These are phyloP conservation scores for Globisporangium emineosum DNA, from an alignment of 352 stramenopile genomes.

Conservation along the genomic window DNA sequence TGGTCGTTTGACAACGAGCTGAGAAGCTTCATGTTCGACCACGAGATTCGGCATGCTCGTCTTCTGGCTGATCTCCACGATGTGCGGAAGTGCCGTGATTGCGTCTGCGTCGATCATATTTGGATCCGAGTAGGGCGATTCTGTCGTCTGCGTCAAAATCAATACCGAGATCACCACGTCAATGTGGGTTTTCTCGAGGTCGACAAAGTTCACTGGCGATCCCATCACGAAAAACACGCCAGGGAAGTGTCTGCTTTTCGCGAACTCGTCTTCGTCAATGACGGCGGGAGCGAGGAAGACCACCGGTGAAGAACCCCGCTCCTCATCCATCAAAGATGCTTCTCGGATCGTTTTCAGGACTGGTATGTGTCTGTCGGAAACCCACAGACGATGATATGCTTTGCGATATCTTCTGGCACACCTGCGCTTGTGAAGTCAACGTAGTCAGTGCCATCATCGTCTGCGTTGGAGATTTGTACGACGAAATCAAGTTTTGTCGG, in stretches of 20 bases:
- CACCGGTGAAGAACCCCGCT: slow-evolving; percentile 36
- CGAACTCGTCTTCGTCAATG: slow-evolving; percentile 59
- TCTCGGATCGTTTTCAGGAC: slow-evolving; percentile 70
- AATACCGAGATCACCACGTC: slow-evolving; percentile 52
- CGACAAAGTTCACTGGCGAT: slow-evolving; percentile 70
- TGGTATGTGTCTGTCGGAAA: slow-evolving; percentile 62
- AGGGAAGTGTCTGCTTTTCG: slow-evolving; percentile 42
- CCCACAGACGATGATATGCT: slow-evolving; percentile 71
- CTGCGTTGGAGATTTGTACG: slow-evolving; percentile 35
- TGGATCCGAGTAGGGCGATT: slow-evolving; percentile 55
- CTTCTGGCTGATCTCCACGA: slow-evolving; percentile 75
- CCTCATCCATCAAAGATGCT: slow-evolving; percentile 36
- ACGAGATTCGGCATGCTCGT: slow-evolving; percentile 67
- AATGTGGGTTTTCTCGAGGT: slow-evolving; percentile 70
- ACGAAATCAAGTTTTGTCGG: slow-evolving; percentile 49
- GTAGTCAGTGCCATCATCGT: slow-evolving; percentile 36
- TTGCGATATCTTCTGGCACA: slow-evolving; percentile 33
- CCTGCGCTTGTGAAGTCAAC: slow-evolving; percentile 45
- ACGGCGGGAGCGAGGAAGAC: slow-evolving; percentile 53
- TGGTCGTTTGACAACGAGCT: slow-evolving; percentile 66
- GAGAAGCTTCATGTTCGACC: slow-evolving; percentile 78
- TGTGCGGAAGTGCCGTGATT: slow-evolving; percentile 79
- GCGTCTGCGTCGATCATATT: slow-evolving; percentile 84
- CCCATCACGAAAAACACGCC: slow-evolving; percentile 68
- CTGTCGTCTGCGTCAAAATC: slow-evolving; percentile 51